These are phyloP conservation scores for Trametes sanguinea DNA, from an alignment of 768 basidiomycete species.

Conservation along the genomic window DNA sequence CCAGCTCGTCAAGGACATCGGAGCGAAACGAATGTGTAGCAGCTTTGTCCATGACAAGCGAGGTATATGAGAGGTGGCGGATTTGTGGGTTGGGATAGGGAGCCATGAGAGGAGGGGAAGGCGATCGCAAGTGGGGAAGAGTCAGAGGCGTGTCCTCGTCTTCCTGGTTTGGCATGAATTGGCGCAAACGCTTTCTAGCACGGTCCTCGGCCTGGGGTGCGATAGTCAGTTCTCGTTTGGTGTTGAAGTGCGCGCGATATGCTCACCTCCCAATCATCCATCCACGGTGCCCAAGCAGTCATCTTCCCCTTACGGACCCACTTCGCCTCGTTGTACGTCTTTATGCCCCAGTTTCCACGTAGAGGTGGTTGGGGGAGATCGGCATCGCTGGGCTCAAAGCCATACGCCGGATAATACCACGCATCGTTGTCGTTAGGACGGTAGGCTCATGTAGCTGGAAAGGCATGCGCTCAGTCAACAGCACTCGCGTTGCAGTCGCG, in stretches of 20 bases:
- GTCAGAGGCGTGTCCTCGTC: constrained; percentile 73
- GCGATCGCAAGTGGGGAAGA: constrained; percentile 75
- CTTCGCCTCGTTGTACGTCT: constrained; percentile 70
- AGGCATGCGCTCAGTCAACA: too few relatives aligned
- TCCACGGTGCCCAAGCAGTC: constrained; percentile 78
- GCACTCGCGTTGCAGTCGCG: too few relatives aligned
- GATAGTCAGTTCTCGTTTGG: neutral
- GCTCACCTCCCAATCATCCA: constrained; percentile 85
- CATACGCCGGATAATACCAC: constrained; percentile 86
- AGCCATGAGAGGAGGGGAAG: constrained; percentile 75
- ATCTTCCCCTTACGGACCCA: constrained; percentile 86
- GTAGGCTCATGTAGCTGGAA: constrained; percentile 31
- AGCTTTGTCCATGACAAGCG: constrained; percentile 84
- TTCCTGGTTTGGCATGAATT: constrained; percentile 57
- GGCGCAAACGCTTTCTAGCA: constrained; percentile 76
- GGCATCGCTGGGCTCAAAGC: constrained; percentile 61
- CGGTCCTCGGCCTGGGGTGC: constrained; percentile 70
- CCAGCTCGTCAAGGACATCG: constrained; percentile 73
- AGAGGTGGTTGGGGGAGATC: constrained; percentile 46
- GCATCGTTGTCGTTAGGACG: constrained; percentile 68
- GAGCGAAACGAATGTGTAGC: constrained; percentile 85
- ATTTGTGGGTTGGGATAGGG: constrained; percentile 71
- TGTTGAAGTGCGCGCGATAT: neutral
- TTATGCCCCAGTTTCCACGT: constrained; percentile 84
- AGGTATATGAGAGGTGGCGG: constrained; percentile 76